Conservation (phyloP, 2,329 filamentous ascomycete species). For the Pestalotiopsis sp. region DNA sequence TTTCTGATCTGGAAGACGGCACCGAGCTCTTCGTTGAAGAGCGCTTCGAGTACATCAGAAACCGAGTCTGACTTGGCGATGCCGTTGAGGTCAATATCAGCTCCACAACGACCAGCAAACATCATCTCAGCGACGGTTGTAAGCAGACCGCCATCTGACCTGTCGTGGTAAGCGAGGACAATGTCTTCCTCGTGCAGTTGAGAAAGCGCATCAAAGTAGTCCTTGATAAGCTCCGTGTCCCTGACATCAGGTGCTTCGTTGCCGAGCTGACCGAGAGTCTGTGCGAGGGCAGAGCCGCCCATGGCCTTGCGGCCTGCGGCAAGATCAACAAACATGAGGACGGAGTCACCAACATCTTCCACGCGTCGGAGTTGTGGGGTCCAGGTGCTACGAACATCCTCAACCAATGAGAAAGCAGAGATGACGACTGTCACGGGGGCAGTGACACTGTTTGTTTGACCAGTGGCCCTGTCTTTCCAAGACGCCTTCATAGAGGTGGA, state of each 20-base stretch:
- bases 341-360: slow-evolving; percentile 86
- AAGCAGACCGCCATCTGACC: slow-evolving; percentile 89
- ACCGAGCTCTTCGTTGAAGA: slow-evolving; percentile 97
- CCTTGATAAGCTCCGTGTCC: slow-evolving; percentile 77
- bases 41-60: slow-evolving; percentile 69
- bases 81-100: slow-evolving; percentile 81
- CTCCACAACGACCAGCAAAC: slow-evolving; percentile 90
- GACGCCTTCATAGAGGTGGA: slow-evolving; percentile 99
- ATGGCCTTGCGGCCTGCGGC: slow-evolving; percentile 78
- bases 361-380: slow-evolving; percentile 82
- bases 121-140: slow-evolving; percentile 96
- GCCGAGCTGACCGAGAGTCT: slow-evolving; percentile 85
- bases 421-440: slow-evolving; percentile 91
- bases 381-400: slow-evolving; percentile 86
- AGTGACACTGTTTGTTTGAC: slow-evolving; percentile 80
- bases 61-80: slow-evolving; percentile 64
- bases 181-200: slow-evolving; percentile 58
- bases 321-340: slow-evolving; percentile 90
- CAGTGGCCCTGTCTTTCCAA: slow-evolving; percentile 74
- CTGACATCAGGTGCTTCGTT: slow-evolving; percentile 85
- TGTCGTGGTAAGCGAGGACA: slow-evolving; percentile 93
- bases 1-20: slow-evolving; percentile 94
- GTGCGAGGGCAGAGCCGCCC: slow-evolving; percentile 88
- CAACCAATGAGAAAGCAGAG: slow-evolving; percentile 85
- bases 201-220: slow-evolving; percentile 86